Base-by-base conservation (phyloP, 1,284 basidiomycete species). In the Phlebopus sp. region DNA sequence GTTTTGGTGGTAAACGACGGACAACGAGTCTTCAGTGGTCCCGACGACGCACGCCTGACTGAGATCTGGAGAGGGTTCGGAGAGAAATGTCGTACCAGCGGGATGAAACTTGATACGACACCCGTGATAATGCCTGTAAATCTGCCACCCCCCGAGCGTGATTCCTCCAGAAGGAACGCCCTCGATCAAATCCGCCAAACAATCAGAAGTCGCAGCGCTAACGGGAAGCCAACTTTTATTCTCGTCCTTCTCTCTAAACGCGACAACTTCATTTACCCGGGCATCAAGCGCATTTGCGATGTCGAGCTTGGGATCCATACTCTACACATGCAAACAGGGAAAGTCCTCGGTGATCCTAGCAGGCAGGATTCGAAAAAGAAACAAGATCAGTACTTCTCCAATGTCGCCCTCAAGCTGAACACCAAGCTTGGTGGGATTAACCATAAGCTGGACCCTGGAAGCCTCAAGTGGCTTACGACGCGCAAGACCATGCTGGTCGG, bases 391-490 rank as follows among this genome's bases (percentile, higher is more conserved):
- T 90, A 90, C 63, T 79, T 87, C 53, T 84, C 86, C 4, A 91
- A 89, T 55, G 78, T 89, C 15, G 81, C 81, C 1, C 58, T 79
- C 40, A 78, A 79, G 45, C 74, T 87, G 11, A 92, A 92, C 56
- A 79, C 79, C 27, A 92, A 92, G 66, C 77, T 91, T 2, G 85
- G 86, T 2, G 89, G 90, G 0, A 67, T 82, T 18, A 92, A 92
- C 58, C 87, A 90, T 63, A 59, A 76, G 51, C 66, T 90, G 25
- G 81, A 84, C 34, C 55, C 68, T 0, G 55, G 54, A 3, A 76
- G 76, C 2, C 79, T 84, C 75, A 53, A 52, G 19, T 90, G 87
- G 87, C 63, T 90, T 35, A 78, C 62, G 2, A 76, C 76, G 60
- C 72, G 76, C 57, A 75, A 75, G 50, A 89, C 88, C 14, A 91